Evolutionary conservation across 495 filamentous ascomycete species (phyloP), one percentile per base, ranked within the genome.

Genomic region (Penicillium maclennaniae): DNA sequence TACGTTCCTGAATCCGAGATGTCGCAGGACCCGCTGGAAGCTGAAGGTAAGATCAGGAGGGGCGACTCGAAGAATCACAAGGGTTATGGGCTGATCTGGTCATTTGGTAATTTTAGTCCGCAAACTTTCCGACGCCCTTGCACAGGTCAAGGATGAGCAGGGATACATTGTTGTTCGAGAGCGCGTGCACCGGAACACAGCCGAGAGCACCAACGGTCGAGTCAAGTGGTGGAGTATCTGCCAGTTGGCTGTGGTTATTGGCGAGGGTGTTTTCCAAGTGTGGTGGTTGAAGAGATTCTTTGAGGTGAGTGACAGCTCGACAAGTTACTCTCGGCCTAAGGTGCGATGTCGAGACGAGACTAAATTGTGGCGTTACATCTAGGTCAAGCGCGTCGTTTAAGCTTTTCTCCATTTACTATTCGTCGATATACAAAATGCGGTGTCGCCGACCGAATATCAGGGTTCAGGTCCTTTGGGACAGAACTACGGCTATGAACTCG

Each of bases 181-280:
- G 75, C 82, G 95, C 56, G 92, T 89, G 50, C 93, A 98, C 80
- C 83, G 93, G 60, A 97, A 98, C 75, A 98, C 93, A 5, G 93
- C 93, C 44, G 93, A 98, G 79, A 96, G 91, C 81, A 98, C 93
- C 51, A 98, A 98, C 71, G 83, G 84, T 55, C 78, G 93, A 48
- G 93, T 98, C 54, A 98, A 98, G 75, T 98, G 93, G 93, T 98
- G 95, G 95, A 97, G 92, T 68, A 82, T 97, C 55, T 97, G 97
- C 73, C 91, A 97, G 72, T 80, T 98, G 51, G 82, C 84, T 46
- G 87, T 98, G 49, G 80, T 98, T 43, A 78, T 93, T 53, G 93
- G 87, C 42, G 89, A 96, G 78, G 91, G 91, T 62, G 76, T 97
- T 45, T 98, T 97, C 79, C 93, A 98, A 74, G 95, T 98, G 55